Percentiles rank a stretch among this genome's conserved stretches.
These are phyloP conservation scores for Collybia mongolica DNA, from an alignment of 768 basidiomycete species.

Conservation along the genomic window DNA sequence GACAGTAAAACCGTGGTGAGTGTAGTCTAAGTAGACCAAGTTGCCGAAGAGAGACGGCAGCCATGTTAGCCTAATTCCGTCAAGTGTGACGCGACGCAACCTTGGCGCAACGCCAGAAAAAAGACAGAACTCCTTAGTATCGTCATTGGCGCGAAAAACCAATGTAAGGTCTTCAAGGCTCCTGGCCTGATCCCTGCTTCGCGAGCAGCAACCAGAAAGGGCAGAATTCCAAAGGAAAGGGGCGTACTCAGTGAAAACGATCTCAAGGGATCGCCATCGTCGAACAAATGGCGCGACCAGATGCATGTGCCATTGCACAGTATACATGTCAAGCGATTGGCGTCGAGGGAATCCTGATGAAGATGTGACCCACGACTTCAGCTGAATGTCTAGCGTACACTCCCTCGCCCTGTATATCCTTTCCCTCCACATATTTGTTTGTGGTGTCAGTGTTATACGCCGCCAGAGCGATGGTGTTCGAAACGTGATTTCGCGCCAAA, in stretches of 20 bases:
- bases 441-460: slow-evolving; percentile 47
- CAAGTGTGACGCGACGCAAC: slow-evolving; percentile 53
- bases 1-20: slow-evolving; percentile 66
- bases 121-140: slow-evolving; percentile 62
- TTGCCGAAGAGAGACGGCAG: slow-evolving; percentile 59
- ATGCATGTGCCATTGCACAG: slow-evolving; percentile 63
- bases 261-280: slow-evolving; percentile 62
- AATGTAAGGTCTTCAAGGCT: slow-evolving; percentile 55
- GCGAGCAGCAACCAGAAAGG: slow-evolving; percentile 51
- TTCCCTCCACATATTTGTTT: slow-evolving; percentile 60
- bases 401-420: slow-evolving; percentile 58
- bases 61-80: slow-evolving; percentile 66
- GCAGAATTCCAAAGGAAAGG: slow-evolving; percentile 72
- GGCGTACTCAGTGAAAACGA: slow-evolving; percentile 51
- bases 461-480: slow-evolving; percentile 67
- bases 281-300: slow-evolving; percentile 49
- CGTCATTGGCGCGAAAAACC: slow-evolving; percentile 63
- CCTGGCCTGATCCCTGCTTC: slow-evolving; percentile 33
- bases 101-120: slow-evolving; percentile 63
- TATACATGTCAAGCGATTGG: slow-evolving; percentile 39
- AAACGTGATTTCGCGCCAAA: slow-evolving; percentile 62
- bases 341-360: slow-evolving; percentile 22
- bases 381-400: slow-evolving; percentile 60
- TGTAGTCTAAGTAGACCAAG: slow-evolving; percentile 65
- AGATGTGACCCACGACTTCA: slow-evolving; percentile 32